phyloP scores from a whole-genome alignment of 352 stramenopile genomes.

The Phytophthora europaea region DNA sequence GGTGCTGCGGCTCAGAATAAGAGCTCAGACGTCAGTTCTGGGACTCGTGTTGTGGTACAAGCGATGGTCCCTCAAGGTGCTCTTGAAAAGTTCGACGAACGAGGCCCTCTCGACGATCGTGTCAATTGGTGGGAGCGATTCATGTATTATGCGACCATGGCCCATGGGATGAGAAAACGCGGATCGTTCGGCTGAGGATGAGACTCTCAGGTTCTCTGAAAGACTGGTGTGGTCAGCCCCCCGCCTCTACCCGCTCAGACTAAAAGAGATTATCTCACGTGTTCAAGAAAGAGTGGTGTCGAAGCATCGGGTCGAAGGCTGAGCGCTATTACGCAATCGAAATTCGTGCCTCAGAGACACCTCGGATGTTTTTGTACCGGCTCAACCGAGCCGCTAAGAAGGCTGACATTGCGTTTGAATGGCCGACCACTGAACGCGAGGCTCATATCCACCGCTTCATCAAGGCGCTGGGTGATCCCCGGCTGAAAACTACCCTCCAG shows the following conservation, averaged over 20 bases:
- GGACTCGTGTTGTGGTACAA: no score
- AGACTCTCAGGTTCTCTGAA: not conserved
- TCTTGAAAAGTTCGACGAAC: constrained; percentile 4
- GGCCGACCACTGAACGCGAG: not conserved
- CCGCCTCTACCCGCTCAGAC: not conserved
- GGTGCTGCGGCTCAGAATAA: no score
- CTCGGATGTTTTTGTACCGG: not conserved
- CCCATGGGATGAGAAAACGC: constrained; percentile 4
- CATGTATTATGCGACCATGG: constrained; percentile 10
- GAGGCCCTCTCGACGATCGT: not conserved
- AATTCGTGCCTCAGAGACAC: not conserved
- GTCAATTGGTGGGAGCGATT: constrained; percentile 11
- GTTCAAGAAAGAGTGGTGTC: not conserved
- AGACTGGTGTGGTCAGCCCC: not conserved
- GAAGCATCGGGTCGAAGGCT: not conserved
- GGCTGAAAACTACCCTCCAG: not conserved
- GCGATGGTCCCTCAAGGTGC: no score
- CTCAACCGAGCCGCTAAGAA: not conserved
- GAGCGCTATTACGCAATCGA: not conserved
- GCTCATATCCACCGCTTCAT: not conserved
- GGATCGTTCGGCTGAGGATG: not conserved
- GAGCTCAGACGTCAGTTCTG: no score
- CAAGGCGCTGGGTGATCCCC: not conserved
- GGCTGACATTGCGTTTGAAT: not conserved
- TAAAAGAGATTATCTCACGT: not conserved